Evolutionary conservation across 805 yeast genomes (phyloP).

Genomic region (Candida boidinii): DNA sequence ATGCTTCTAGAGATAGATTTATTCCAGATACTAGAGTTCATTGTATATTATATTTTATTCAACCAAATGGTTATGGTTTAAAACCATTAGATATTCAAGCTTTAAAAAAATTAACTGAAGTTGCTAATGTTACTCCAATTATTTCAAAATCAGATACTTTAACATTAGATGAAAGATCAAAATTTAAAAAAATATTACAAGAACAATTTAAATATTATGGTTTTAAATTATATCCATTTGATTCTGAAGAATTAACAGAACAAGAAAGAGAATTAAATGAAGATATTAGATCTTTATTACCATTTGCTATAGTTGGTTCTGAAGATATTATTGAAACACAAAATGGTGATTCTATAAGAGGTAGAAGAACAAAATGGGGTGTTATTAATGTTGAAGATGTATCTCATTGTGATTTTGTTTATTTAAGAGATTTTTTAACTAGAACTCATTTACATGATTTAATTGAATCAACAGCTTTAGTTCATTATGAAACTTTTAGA

Average conservation of each 20-base stretch:
- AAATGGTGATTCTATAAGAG: constrained; percentile 76
- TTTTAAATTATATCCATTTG: constrained; percentile 68
- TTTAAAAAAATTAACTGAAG: constrained; percentile 75
- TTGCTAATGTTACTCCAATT: constrained; percentile 89
- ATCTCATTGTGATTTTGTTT: constrained; percentile 91
- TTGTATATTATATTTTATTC: constrained; percentile 83
- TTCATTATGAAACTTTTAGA: constrained; percentile 90
- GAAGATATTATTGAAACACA: constrained; percentile 61
- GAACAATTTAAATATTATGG: constrained; percentile 65
- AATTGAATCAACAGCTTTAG: constrained; percentile 81
- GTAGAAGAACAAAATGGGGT: constrained; percentile 93
- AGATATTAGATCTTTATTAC: constrained; percentile 70
- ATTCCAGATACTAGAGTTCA: constrained; percentile 89
- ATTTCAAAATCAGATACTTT: constrained; percentile 91
- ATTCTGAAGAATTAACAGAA: constrained; percentile 36
- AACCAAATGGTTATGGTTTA: constrained; percentile 84
- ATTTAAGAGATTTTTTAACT: constrained; percentile 86
- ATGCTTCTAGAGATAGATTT: constrained; percentile 81
- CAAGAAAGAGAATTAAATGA: constrained; percentile 68
- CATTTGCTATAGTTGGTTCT: constrained; percentile 93
- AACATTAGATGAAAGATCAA: constrained; percentile 75
- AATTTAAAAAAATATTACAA: constrained; percentile 70
- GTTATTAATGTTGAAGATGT: constrained; percentile 89
- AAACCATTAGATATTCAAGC: constrained; percentile 77
- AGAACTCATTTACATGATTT: constrained; percentile 94